Base-by-base conservation (phyloP, 2,329 filamentous ascomycete species). In the Microdochium nivale region DNA sequence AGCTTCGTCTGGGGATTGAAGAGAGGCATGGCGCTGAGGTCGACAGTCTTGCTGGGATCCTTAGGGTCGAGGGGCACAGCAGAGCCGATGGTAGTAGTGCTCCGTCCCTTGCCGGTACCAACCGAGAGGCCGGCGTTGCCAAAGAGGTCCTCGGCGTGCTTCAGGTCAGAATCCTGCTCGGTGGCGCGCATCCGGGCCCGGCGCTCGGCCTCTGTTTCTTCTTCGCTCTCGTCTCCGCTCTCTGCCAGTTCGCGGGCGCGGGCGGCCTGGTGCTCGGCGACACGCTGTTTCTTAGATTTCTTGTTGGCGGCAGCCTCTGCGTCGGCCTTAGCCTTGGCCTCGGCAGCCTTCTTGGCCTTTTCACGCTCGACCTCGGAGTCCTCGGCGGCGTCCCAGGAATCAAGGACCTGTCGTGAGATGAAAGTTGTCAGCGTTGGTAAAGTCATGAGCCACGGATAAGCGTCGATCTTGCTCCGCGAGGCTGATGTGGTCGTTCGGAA, bases 351-450 rank as follows among this genome's bases (percentile, higher is more conserved):
- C 71, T 87, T 88, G 25, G 82, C 88, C 78, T 97, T 99, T 72
- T 96, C 91, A 63, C 90, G 88, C 76, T 99, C 94, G 62, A 85
- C 92, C 64, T 99, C 94, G 55, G 90, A 96, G 74, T 99, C 94
- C 65, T 97, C 94, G 60, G 88, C 91, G 53, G 89, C 92, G 64
- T 97, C 91, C 94, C 94, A 99, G 32, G 89, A 92, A 54, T 99
- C 94, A 65, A 96, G 81, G 52, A 97, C 89, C 86, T 96, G 58
- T 44, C n/a, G 19, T 8, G 14, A 16, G 33, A 2, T 16, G 44
- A 11, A 16, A 24, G 19, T 19, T 23, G 47, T 49, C 21, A 47
- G 49, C 60, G 40, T 51, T 48, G 48, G 52, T 35, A 25, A 9
- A 24, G 37, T 35, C 51, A 54, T 51, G 51, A 49, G 44, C 47